Evolutionary conservation across 495 filamentous ascomycete genomes (phyloP), one percentile per base, ranked within the genome.

Genomic region (Penicillium steckii): DNA sequence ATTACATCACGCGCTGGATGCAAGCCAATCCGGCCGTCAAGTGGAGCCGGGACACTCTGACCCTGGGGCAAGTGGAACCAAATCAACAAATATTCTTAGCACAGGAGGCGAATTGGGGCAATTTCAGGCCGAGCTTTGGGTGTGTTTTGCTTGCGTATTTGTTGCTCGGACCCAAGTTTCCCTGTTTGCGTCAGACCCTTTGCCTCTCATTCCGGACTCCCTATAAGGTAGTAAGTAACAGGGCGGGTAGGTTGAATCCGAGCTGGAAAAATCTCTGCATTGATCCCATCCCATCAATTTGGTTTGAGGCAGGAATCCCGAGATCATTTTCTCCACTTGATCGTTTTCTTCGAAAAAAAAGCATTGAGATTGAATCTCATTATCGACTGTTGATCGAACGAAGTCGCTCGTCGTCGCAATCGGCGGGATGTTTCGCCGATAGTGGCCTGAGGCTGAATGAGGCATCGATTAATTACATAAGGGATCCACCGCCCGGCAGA

Each of bases 171-270:
- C 38, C 38, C 8, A 23, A 19, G 8, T 24, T 41, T 41, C 38
- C 38, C 38, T 41, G 38, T 19, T 41, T 41, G 38, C 38, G 38
- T 41, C 38, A 41, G 38, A 23, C 21, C 38, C 29, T 17, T 41
- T 23, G 38, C 38, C 38, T 40, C 37, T 12, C 18, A 17, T 8
- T 23, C 38, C 19, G 17, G n/a, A n/a, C n/a, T n/a, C n/a, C n/a
- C n/a, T n/a, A n/a, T n/a, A n/a, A n/a, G n/a, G n/a, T n/a, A n/a
- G n/a, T n/a, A 21, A 12, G 8, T 37, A 41, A 13, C 38, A 41
- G 19, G 38, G n/a, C 6, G 23, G 38, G 38, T 8, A 41, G 19
- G 38, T 41, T 19, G 13, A 21, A 9, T 9, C 38, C 38, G 38
- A 41, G 21, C 18, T 13, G 8, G 38, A 37, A 37, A 37, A n/a